Evolutionary conservation across 345 rosid species (phyloP).

Genomic region (Eucalyptus sideroxylon): DNA sequence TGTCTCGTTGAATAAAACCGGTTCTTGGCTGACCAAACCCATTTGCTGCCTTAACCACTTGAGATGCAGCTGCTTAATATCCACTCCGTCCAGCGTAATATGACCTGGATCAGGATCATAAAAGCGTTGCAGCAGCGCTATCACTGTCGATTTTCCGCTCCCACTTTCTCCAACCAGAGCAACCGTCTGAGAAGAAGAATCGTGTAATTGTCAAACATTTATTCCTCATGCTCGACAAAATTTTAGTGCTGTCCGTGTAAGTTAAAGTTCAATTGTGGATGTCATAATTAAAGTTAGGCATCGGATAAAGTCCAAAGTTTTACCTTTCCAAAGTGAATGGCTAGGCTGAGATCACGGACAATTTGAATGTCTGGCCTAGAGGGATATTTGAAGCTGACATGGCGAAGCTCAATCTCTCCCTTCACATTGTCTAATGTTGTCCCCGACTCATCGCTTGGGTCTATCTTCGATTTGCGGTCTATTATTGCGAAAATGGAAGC

Average conservation of each 20-base stretch:
- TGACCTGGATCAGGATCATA: conserved; percentile 15
- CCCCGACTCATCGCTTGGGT: conserved; percentile 61
- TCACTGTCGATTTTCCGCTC: conserved; percentile 18
- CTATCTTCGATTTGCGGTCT: conserved; percentile 47
- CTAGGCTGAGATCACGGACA: conserved; percentile 16
- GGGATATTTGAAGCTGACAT: conserved; percentile 63
- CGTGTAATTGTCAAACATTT: not conserved
- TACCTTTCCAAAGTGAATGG: conserved; percentile 43
- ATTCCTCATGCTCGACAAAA: not conserved
- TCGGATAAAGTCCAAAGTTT: not conserved
- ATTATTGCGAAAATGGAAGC: conserved; percentile 59
- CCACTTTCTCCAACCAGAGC: conserved; percentile 26
- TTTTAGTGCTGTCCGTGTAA: not conserved
- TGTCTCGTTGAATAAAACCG: conserved; percentile 7
- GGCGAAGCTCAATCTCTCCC: conserved; percentile 55
- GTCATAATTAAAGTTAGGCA: not conserved
- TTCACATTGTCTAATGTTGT: conserved; percentile 23
- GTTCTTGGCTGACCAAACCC: conserved; percentile 27
- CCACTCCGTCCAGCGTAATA: conserved; percentile 10
- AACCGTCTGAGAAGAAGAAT: not conserved
- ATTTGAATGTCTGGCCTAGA: conserved; percentile 57
- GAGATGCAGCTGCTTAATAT: conserved; percentile 5
- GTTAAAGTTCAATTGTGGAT: not conserved
- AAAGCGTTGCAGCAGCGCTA: conserved; percentile 6
- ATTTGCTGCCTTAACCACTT: conserved; percentile 20